A percentile compares a stretch with the other conserved stretches of the same genome.
These are phyloP conservation scores for Quercus alba DNA, from an alignment of 306 rosid genomes.

Conservation along the genomic window DNA sequence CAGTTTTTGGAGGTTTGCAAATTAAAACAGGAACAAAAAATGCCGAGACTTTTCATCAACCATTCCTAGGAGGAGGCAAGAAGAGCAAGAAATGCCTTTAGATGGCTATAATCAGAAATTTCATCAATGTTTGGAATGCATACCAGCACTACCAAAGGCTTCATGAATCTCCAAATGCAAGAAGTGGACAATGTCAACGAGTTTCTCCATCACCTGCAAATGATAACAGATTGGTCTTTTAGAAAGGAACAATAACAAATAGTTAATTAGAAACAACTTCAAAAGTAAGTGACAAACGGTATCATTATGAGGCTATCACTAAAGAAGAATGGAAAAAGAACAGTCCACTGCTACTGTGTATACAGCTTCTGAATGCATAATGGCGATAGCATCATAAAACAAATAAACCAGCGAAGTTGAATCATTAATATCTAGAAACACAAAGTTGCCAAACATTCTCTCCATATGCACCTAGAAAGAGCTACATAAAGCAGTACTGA, in stretches of 20 bases:
- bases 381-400: constrained; percentile 1
- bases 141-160: constrained; percentile 95
- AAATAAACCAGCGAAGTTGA: constrained; percentile 2
- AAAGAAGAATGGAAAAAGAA: background rate
- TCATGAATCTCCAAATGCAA: constrained; percentile 89
- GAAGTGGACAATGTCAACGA: constrained; percentile 76
- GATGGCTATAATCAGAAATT: constrained; percentile 20
- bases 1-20: background rate
- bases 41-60: background rate
- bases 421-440: constrained; percentile 1
- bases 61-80: constrained; percentile 3
- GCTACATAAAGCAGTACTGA: constrained; percentile 13
- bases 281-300: background rate
- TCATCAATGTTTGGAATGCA: constrained; percentile 26
- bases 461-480: constrained; percentile 16
- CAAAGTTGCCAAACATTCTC: background rate
- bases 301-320: constrained; percentile 1
- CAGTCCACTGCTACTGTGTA: constrained; percentile 10
- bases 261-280: constrained; percentile 12
- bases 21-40: background rate
- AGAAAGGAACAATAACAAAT: constrained; percentile 1
- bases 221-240: constrained; percentile 19
- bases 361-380: constrained; percentile 9
- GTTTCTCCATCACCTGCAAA: constrained; percentile 94
- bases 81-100: background rate